Base-by-base conservation (phyloP, 768 basidiomycete species). In the Obba rivulosa region DNA sequence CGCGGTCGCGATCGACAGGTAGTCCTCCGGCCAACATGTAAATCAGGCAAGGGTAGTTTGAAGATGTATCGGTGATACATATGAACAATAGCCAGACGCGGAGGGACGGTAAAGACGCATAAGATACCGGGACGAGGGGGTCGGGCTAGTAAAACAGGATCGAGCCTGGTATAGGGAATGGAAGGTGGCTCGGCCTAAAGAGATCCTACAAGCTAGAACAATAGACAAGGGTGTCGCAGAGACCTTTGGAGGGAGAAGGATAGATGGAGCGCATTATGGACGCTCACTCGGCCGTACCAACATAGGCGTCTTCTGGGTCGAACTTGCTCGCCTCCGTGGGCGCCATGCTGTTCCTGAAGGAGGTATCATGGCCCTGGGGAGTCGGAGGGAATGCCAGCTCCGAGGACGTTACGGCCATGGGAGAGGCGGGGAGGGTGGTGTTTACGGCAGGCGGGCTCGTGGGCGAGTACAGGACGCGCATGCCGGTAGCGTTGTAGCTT, bases 391-490 rank as follows among this genome's bases (percentile, higher is more conserved):
- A 46, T 3, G 47, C 46, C 2, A 52, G 40, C 3, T 51, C 46
- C 10, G 50, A 45, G 16, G 46, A 45, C n/a, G 18, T n/a, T 14
- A 52, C 37, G 2, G 45, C 18, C 31, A 34, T 43, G 16, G 46
- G 41, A 10, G 51, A 41, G 2, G 25, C 41, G 41, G 31, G 23
- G 28, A 31, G 28, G 7, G 13, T 31, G 13, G 28, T 31, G 24
- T 38, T 46, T 1, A 22, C 41, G 41, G 34, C 17, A 39, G 20
- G 18, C 14, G 54, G 18, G 17, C 46, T 42, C 23, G 51, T 52
- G 9, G 65, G 67, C 4, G 67, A 59, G 51, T 68, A 69, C 8
- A 70, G 56, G 3, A 55, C 57, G 23, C 66, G 61, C 64, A 69
- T 68, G 41, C 64, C 60, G 40, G 46, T 59, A 18, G 59, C 56